Evolutionary conservation across 257 asterid genomes (phyloP), one percentile per base, ranked within the genome.

Genomic region (Asclepias syriaca): DNA sequence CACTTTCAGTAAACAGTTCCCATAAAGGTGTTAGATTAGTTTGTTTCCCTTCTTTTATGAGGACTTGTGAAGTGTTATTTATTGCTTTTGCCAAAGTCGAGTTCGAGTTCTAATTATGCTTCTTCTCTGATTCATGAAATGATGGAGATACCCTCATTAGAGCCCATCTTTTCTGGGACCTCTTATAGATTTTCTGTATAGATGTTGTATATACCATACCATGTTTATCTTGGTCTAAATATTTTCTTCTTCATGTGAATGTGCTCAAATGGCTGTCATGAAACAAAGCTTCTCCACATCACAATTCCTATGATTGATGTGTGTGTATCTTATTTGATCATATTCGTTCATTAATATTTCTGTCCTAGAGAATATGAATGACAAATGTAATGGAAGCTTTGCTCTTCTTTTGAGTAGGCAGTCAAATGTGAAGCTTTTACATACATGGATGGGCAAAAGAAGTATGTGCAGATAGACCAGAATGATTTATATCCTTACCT

Each of bases 401-500:
- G n/a, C 65, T 66, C 70, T 59, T 75, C 37, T 53, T 40, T 82
- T 79, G 77, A 72, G 70, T 80, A 95, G 99, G 96, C 93, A 37
- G 96, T 87, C 77, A 86, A 78, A 70, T 77, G 60, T 73, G 99
- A 95, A 90, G 99, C 97, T 73, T 95, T 80, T 84, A 88, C 98
- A 40, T 88, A 95, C 79, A 85, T 86, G 81, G 87, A 87, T 72
- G 86, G 89, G 46, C 83, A 74, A 70, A 86, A 85, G 84, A 89
- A 88, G 69, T 90, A 85, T 66, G 87, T 91, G 43, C 93, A 90
- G 84, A 90, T 95, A 71, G 88, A 86, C 79, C 95, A 89, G 69
- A 82, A 86, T 65, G 98, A 95, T 78, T 78, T 95, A 67, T 95
- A 88, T 78, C 99, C 99, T n/a, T 95, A 95, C 77, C 98, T 95